A percentile compares a stretch with the other conserved stretches of the same genome.
phyloP scores from a whole-genome alignment of 2,329 filamentous ascomycete species.

The Phaeosphaeria sp. region DNA sequence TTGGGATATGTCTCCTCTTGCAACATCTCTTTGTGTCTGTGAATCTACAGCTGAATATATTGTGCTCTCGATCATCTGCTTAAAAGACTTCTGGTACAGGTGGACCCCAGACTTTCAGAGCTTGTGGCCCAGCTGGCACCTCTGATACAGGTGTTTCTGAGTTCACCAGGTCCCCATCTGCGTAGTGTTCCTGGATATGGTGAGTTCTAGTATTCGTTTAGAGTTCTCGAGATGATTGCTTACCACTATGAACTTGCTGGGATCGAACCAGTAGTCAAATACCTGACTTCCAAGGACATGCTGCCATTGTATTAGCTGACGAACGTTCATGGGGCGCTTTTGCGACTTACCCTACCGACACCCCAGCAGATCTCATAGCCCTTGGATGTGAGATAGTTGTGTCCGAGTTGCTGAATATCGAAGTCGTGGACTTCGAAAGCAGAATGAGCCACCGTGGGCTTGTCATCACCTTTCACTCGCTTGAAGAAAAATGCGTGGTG shows the following conservation, averaged over 20 bases:
- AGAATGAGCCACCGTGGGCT: conserved; percentile 63
- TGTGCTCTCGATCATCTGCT: too few relatives aligned
- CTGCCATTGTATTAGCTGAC: background rate
- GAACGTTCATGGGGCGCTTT: background rate
- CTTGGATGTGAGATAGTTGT: conserved; percentile 67
- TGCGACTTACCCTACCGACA: conserved; percentile 53
- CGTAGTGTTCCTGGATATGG: conserved; percentile 6
- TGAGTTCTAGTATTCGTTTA: background rate
- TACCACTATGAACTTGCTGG: conserved; percentile 9
- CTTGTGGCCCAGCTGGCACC: conserved; percentile 5
- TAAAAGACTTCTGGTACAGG: conserved; percentile 8
- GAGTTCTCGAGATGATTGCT: background rate
- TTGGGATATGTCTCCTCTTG: too few relatives aligned
- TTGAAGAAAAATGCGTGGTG: conserved; percentile 55
- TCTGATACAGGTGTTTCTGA: conserved; percentile 2
- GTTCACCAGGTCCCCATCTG: conserved; percentile 12
- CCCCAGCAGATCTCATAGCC: conserved; percentile 71
- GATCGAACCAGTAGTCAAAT: conserved; percentile 69
- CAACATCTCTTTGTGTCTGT: too few relatives aligned
- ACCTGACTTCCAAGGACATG: conserved; percentile 73
- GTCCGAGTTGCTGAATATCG: conserved; percentile 70
- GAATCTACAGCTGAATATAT: too few relatives aligned
- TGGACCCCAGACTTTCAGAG: conserved; percentile 10
- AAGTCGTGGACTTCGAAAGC: conserved; percentile 73
- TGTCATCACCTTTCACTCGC: conserved; percentile 1